Evolutionary conservation across 331 rosid genomes (phyloP).

Genomic region (Pyracantha coccinea): DNA sequence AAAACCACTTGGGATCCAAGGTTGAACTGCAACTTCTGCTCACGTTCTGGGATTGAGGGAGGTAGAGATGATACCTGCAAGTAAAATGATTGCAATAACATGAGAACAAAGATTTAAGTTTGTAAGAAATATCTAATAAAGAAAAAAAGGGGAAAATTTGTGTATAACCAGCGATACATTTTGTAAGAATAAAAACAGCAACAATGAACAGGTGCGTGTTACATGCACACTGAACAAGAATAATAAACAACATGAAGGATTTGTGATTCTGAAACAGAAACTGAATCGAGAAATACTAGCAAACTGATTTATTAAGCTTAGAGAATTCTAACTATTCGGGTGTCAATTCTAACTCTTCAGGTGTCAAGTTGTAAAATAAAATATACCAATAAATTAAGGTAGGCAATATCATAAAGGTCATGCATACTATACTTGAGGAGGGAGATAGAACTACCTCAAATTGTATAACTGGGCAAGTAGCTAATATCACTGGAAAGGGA

Average conservation of each 20-base stretch:
- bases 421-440: neutral
- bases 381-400: neutral
- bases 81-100: constrained; percentile 11
- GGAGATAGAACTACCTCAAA: constrained; percentile 56
- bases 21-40: constrained; percentile 67
- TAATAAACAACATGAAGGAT: neutral
- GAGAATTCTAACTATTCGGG: neutral
- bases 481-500: constrained; percentile 64
- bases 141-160: neutral
- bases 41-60: constrained; percentile 52
- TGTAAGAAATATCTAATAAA: neutral
- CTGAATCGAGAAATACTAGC: neutral
- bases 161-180: neutral
- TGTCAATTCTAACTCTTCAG: neutral
- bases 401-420: neutral
- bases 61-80: constrained; percentile 73
- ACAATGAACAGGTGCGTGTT: constrained; percentile 6
- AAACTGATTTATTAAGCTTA: neutral
- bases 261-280: neutral
- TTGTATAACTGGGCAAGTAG: constrained; percentile 73
- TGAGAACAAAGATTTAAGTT: neutral
- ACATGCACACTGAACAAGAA: neutral
- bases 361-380: neutral
- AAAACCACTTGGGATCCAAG: constrained; percentile 63
- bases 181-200: neutral